Conservation (phyloP, 2,329 filamentous ascomycete species). For the Ilyonectria mors-panacis region DNA sequence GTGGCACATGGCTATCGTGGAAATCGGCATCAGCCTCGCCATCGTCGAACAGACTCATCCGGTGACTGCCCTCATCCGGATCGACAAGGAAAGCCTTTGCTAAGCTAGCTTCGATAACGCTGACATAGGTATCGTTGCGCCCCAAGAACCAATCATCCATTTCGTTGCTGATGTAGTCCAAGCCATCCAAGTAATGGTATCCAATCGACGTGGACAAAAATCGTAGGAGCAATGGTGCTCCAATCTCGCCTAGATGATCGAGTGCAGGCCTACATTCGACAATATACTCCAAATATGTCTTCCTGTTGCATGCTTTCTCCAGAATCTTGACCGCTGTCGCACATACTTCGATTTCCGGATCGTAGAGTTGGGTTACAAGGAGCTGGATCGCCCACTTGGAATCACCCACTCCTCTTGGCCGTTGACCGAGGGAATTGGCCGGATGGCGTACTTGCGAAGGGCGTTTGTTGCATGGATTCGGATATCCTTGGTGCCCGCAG, state of each 20-base stretch:
- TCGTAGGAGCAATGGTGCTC: constrained; percentile 89
- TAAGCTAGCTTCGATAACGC: constrained; percentile 94
- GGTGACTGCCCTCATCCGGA: constrained; percentile 70
- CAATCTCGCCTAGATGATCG: constrained; percentile 96
- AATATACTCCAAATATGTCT: constrained; percentile 92
- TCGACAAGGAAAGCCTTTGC: constrained; percentile 85
- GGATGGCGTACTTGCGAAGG: constrained; percentile 86
- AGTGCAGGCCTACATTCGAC: constrained; percentile 95
- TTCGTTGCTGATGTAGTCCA: constrained; percentile 99
- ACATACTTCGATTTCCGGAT: constrained; percentile 96
- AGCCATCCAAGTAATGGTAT: constrained; percentile 95
- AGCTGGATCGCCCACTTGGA: constrained; percentile 97
- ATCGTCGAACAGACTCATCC: constrained; percentile 72
- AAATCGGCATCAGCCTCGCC: constrained; percentile 69
- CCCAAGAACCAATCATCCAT: constrained; percentile 99
- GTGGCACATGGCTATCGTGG: constrained; percentile 82
- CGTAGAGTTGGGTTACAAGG: constrained; percentile 98
- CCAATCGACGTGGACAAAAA: constrained; percentile 97
- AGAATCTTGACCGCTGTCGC: constrained; percentile 97
- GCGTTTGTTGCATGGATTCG: constrained; percentile 91
- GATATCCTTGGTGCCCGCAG: constrained; percentile 91
- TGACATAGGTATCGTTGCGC: constrained; percentile 95
- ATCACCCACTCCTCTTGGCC: constrained; percentile 67
- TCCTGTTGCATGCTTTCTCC: constrained; percentile 96
- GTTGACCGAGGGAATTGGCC: constrained; percentile 56